Evolutionary conservation across 495 filamentous ascomycete genomes (phyloP), one percentile per base, ranked within the genome.

Genomic region (Penicillium longicatenatum): DNA sequence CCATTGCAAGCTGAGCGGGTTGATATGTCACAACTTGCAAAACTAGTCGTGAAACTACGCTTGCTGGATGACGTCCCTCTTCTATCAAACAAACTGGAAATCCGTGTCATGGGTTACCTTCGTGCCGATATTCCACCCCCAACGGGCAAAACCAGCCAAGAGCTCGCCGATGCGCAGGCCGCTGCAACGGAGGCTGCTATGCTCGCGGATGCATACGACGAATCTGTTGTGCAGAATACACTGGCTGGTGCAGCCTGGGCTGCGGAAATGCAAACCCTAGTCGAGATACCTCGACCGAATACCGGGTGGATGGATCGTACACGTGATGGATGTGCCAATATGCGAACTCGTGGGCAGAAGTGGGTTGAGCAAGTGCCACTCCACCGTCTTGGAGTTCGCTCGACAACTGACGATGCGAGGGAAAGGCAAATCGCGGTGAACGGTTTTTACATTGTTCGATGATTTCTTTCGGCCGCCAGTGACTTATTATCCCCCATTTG

Each of bases 221-320:
- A 77, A 6, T 70, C 73, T 2, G 64, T 78, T 9, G 70, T 80
- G 2, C 70, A 82, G 35, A 70, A 74, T 4, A 82, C 82, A 30
- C 69, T 89, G n/a, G 74, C 65, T 6, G 72, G 85, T 46, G 76
- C 76, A 11, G 74, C 76, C 6, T 88, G 86, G 86, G 69, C 60
- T 0, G 73, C 79, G 0, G 77, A 84, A 12, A 37, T 50, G 4
- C 57, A 35, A 8, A 42, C 29, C 12, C 3, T 16, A 0, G 49
- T 56, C 31, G 35, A 68, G 51, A 8, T 68, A 52, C 59, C 69
- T 44, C 46, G 51, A 61, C 37, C 71, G 62, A 54, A 68, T 44
- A 20, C 42, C 69, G 45, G 67, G 51, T 62, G 71, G 67, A 52
- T 70, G 0, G 70, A 75, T 11, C 61, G 63, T 8, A 69, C 71